phyloP scores from a whole-genome alignment of 2,329 filamentous ascomycete species.

The Akanthomyces uredinophilus region DNA sequence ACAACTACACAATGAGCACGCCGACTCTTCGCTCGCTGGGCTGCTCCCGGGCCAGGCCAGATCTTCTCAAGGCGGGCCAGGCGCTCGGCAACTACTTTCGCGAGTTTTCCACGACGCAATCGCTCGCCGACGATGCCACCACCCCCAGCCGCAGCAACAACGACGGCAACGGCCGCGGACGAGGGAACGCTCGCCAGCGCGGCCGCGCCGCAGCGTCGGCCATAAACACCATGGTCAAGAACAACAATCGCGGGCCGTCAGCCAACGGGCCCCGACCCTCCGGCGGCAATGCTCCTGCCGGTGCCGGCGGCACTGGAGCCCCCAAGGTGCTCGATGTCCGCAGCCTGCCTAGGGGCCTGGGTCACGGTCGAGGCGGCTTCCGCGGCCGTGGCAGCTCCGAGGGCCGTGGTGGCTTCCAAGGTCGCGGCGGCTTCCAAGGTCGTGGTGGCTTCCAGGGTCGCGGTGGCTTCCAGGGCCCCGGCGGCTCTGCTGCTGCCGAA shows the following conservation, averaged over 20 bases:
- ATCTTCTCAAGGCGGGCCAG: conserved; percentile 27
- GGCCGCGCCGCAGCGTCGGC: conserved; percentile 30
- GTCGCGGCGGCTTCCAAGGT: not conserved
- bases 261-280: not conserved
- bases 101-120: conserved; percentile 35
- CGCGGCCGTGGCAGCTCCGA: conserved; percentile 16
- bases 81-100: conserved; percentile 30
- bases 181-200: conserved; percentile 24
- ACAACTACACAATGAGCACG: conserved; percentile 30
- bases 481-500: not conserved
- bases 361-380: conserved; percentile 23
- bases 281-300: not conserved
- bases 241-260: conserved; percentile 18
- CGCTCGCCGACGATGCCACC: conserved; percentile 22
- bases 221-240: conserved; percentile 28
- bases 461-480: conserved; percentile 19
- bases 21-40: conserved; percentile 33
- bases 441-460: conserved; percentile 10
- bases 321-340: conserved; percentile 36
- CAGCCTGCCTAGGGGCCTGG: conserved; percentile 30
- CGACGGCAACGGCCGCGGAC: not conserved
- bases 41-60: conserved; percentile 31
- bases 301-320: conserved; percentile 6
- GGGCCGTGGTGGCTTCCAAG: not conserved
- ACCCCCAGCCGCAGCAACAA: conserved; percentile 8